Conservation (phyloP, 176 grass and related monocot genomes). For the Cenchrus purpureus region DNA sequence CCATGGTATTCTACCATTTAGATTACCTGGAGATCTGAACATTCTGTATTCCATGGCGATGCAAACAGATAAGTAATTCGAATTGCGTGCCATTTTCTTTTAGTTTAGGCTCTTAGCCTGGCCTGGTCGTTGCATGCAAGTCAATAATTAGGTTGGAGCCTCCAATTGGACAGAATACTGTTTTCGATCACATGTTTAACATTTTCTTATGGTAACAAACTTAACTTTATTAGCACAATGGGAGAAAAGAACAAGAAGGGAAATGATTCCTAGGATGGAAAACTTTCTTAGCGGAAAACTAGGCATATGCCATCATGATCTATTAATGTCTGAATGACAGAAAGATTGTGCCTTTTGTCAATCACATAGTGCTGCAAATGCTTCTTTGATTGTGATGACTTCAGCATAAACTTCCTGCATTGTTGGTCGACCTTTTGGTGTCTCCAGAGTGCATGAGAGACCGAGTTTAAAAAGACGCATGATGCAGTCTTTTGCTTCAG, state of each 20-base stretch:
- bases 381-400: conserved; percentile 32
- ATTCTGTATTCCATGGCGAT: too few relatives aligned
- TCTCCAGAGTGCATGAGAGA: conserved; percentile 40
- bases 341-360: conserved; percentile 9
- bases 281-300: background rate
- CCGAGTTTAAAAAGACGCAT: conserved; percentile 44
- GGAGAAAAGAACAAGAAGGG: background rate
- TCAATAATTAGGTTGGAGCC: too few relatives aligned
- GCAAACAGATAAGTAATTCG: too few relatives aligned
- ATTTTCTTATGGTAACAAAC: background rate
- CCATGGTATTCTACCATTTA: too few relatives aligned
- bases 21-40: too few relatives aligned
- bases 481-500: conserved; percentile 19
- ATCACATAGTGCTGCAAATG: background rate
- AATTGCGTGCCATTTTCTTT: too few relatives aligned
- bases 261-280: background rate
- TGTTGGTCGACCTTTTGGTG: conserved; percentile 49
- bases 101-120: too few relatives aligned
- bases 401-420: conserved; percentile 49
- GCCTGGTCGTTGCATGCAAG: too few relatives aligned
- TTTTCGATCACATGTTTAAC: too few relatives aligned
- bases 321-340: background rate
- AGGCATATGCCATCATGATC: background rate
- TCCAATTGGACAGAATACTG: too few relatives aligned
- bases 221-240: background rate